These are phyloP conservation scores for Pythium guiyangense DNA, from an alignment of 352 stramenopile genomes.

Conservation along the genomic window DNA sequence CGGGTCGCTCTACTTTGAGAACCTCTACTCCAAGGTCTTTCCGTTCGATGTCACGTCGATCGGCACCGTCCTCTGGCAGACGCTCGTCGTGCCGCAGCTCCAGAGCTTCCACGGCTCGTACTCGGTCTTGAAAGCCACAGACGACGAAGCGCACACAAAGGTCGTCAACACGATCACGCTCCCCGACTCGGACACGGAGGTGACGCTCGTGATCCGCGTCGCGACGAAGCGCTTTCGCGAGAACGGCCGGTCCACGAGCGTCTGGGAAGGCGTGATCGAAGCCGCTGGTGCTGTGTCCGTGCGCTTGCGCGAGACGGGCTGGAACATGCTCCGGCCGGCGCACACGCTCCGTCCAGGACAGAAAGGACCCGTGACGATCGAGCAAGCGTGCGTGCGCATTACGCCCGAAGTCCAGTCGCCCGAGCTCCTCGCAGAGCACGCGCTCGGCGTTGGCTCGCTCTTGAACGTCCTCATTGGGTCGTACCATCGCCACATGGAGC, in stretches of 20 bases:
- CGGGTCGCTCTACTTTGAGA: slow-evolving; percentile 23
- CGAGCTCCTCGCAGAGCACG: neutral
- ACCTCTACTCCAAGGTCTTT: slow-evolving; percentile 27
- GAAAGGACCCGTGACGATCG: neutral
- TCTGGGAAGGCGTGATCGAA: slow-evolving; percentile 35
- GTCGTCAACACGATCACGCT: no score
- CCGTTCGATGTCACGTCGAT: slow-evolving; percentile 25
- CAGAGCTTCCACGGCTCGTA: slow-evolving; percentile 5
- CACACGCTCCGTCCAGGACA: neutral
- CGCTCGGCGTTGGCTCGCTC: slow-evolving; percentile 5
- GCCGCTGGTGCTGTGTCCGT: slow-evolving; percentile 22
- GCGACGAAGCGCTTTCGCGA: slow-evolving; percentile 24
- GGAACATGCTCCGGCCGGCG: slow-evolving; percentile 19
- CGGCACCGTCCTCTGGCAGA: slow-evolving; percentile 25
- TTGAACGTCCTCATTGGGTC: slow-evolving; percentile 8
- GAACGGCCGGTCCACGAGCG: slow-evolving; percentile 13
- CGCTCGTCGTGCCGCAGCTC: slow-evolving; percentile 13
- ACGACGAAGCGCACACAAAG: no score
- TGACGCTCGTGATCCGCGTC: slow-evolving; percentile 18
- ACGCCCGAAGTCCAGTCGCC: slow-evolving; percentile 1
- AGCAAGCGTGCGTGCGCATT: slow-evolving; percentile 6
- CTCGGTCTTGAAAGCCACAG: neutral
- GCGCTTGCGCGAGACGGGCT: slow-evolving; percentile 27
- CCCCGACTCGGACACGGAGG: slow-evolving; percentile 14
- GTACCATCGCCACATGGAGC: slow-evolving; percentile 9